A percentile compares a stretch with the other conserved stretches of the same genome.
phyloP scores from a whole-genome alignment of 2,329 filamentous ascomycete genomes.

The Hypoxylon sp. region DNA sequence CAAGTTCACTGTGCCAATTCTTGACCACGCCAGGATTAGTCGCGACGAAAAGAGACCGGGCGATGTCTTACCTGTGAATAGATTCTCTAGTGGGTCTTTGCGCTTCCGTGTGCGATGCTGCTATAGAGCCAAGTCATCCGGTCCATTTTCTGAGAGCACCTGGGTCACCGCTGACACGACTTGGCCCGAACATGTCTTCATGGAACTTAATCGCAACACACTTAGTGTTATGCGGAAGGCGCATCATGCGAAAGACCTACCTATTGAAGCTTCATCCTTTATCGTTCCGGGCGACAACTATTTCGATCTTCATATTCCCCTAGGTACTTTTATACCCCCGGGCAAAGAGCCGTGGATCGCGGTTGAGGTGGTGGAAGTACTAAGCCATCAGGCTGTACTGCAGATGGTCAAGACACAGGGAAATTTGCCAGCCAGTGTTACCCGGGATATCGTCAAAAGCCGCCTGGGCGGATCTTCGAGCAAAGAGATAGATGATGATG shows the following conservation, averaged over 20 bases:
- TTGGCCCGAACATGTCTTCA: conserved; percentile 81
- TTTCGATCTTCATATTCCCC: conserved; percentile 67
- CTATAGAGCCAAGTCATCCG: conserved; percentile 45
- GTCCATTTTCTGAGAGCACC: conserved; percentile 59
- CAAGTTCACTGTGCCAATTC: conserved; percentile 62
- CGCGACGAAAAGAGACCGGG: conserved; percentile 46
- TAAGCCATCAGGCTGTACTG: conserved; percentile 62
- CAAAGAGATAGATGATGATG: conserved; percentile 69
- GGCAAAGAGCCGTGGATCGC: conserved; percentile 71
- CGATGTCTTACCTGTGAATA: conserved; percentile 56
- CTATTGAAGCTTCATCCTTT: conserved; percentile 78
- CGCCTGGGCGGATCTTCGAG: conserved; percentile 57
- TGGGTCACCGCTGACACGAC: conserved; percentile 76
- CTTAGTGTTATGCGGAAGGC: conserved; percentile 75
- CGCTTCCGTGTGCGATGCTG: conserved; percentile 80
- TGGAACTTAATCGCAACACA: conserved; percentile 75
- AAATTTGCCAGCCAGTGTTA: conserved; percentile 62
- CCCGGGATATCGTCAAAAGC: conserved; percentile 70
- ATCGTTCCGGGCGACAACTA: conserved; percentile 73
- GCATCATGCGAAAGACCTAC: conserved; percentile 81
- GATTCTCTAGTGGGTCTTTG: conserved; percentile 67
- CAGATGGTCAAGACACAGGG: conserved; percentile 57
- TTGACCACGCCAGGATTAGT: conserved; percentile 57
- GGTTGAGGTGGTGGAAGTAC: conserved; percentile 77
- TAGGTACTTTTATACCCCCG: conserved; percentile 34